Percentiles rank a stretch among this genome's conserved stretches.
Conservation (phyloP, 192 early-diverging fungal species). For the Coemansia umbellata region DNA sequence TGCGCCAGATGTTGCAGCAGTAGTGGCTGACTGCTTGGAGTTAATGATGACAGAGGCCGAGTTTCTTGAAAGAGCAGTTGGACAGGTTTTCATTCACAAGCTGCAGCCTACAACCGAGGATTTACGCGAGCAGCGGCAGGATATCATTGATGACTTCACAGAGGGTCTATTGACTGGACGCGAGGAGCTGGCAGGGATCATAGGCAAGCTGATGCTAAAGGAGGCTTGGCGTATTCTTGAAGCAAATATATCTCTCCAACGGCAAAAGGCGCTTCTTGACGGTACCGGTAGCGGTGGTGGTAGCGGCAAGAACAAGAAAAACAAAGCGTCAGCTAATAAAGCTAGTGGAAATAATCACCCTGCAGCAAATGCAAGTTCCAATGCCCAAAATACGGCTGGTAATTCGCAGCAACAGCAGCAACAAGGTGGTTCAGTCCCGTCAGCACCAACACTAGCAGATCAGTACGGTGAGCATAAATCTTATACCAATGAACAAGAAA, state of each 20-base stretch:
- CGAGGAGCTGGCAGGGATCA: slow-evolving; percentile 64
- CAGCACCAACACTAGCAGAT: background rate
- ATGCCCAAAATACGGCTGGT: too few species aligned
- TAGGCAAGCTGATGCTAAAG: slow-evolving; percentile 69
- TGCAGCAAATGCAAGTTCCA: too few species aligned
- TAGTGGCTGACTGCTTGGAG: slow-evolving; percentile 60
- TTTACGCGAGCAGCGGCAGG: slow-evolving; percentile 51
- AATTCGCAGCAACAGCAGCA: too few species aligned
- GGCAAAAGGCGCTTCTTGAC: slow-evolving; percentile 40
- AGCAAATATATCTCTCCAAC: slow-evolving; percentile 52
- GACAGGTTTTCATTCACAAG: slow-evolving; percentile 57
- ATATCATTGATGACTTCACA: slow-evolving; percentile 63
- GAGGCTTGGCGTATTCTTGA: slow-evolving; percentile 71
- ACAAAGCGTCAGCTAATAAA: background rate
- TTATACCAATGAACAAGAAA: slow-evolving; percentile 11
- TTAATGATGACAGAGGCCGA: slow-evolving; percentile 74
- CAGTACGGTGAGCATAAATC: slow-evolving; percentile 5
- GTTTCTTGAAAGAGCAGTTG: slow-evolving; percentile 60
- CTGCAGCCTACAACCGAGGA: slow-evolving; percentile 53
- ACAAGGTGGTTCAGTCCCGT: too few species aligned
- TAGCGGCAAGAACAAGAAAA: slow-evolving; percentile 8
- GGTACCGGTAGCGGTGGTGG: slow-evolving; percentile 7
- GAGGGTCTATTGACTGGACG: slow-evolving; percentile 68
- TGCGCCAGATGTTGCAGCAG: slow-evolving; percentile 52
- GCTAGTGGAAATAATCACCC: background rate